Evolutionary conservation across 257 asterid species (phyloP), one percentile per base, ranked within the genome.

Genomic region (Vinca minor): DNA sequence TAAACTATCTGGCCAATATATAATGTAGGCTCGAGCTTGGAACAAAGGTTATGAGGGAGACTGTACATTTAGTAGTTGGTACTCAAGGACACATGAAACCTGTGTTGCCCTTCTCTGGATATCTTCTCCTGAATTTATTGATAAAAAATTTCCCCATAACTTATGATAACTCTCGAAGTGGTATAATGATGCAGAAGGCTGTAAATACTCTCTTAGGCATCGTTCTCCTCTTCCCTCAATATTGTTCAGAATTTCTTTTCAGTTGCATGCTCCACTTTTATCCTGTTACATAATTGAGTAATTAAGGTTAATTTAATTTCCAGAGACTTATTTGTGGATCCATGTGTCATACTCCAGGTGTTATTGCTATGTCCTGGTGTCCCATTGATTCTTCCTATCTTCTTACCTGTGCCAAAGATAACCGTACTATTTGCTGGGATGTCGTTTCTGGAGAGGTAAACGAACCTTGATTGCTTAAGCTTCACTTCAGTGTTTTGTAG

Each of bases 361-460:
- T 93, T 68, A 86, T 93, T 68, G 96, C 95, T 38, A 93, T 93
- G 97, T 83, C 98, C 55, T 93, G 98, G 98, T 93, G 98, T 81
- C 97, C 97, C 12, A 69, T 78, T 68, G 98, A 93, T 68, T 89
- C 92, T 76, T 84, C 98, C 56, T 89, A 93, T 76, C 72, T 93
- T 67, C 91, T 93, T 75, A 89, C 98, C 23, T 93, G 98, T 83
- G 94, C 94, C 61, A 93, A 93, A 71, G 98, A 93, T 78, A 93
- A 89, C 72, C 95, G 98, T 48, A 93, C 98, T n/a, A 85, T 93
- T 73, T 89, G 99, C 85, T 93, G 99, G 99, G 96, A 93, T 72
- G 76, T 89, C 32, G 64, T 41, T 47, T 79, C 95, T 79, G 97
- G 96, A 64, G 94, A 93, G 92, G 99, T 89, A 66, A 74, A 54